phyloP scores from a whole-genome alignment of 2,329 filamentous ascomycete genomes.

The Penicillium sp. region DNA sequence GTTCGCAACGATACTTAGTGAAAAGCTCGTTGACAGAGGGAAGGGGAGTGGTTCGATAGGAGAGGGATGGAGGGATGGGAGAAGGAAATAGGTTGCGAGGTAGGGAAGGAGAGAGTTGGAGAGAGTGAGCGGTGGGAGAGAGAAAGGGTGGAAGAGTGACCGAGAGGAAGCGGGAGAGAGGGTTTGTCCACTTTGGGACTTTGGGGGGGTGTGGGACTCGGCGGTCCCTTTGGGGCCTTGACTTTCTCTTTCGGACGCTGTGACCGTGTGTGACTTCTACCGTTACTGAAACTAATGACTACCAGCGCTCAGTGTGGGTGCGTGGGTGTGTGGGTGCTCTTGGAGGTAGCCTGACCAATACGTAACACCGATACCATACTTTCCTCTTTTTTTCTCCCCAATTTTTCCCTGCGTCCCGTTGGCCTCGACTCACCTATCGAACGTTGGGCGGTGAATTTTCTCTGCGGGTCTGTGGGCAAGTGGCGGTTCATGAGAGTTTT shows the following conservation, averaged over 20 bases:
- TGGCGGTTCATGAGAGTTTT: background rate
- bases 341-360: background rate
- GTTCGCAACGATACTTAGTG: conserved; percentile 46
- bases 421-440: background rate
- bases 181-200: background rate
- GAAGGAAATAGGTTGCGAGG: conserved; percentile 14
- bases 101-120: conserved; percentile 41
- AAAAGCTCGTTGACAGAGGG: conserved; percentile 43
- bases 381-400: too few relatives aligned
- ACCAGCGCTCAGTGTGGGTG: too few relatives aligned
- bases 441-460: background rate
- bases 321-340: background rate
- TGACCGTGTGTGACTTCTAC: too few relatives aligned
- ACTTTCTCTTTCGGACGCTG: too few relatives aligned
- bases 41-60: conserved; percentile 11
- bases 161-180: background rate
- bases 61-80: conserved; percentile 18
- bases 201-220: too few relatives aligned
- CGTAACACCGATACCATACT: conserved; percentile 2
- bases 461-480: background rate
- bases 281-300: too few relatives aligned
- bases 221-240: too few relatives aligned
- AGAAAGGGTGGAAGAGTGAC: background rate
- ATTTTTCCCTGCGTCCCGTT: background rate
- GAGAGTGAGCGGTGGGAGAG: conserved; percentile 21